Percentiles rank a stretch among this genome's conserved stretches.
Conservation (phyloP, 2,329 filamentous ascomycete species). For the Cyclaneusma minus region DNA sequence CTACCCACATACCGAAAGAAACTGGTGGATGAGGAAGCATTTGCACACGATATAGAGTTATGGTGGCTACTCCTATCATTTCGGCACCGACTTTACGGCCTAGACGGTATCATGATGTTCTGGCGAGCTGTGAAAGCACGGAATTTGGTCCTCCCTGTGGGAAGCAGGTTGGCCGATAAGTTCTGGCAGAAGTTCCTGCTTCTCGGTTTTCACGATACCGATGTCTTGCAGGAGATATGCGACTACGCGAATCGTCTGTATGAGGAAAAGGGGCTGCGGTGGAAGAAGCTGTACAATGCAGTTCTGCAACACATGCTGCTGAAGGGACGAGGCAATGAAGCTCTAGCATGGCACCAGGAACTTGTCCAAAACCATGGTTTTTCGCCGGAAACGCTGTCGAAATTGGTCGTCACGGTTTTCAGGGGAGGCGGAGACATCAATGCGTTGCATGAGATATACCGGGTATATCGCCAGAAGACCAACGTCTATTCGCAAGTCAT, state of each 20-base stretch:
- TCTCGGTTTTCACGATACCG: constrained; percentile 17
- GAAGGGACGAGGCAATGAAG: constrained; percentile 6
- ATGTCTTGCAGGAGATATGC: constrained; percentile 21
- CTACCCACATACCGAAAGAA: too few species aligned
- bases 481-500: constrained; percentile 28
- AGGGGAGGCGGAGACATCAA: constrained; percentile 13
- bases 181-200: constrained; percentile 30
- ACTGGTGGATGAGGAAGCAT: constrained; percentile 17
- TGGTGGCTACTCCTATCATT: constrained; percentile 26
- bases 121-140: constrained; percentile 24
- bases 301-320: constrained; percentile 25
- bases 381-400: constrained; percentile 21
- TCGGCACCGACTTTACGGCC: constrained; percentile 23
- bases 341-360: constrained; percentile 14
- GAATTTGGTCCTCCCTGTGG: constrained; percentile 22
- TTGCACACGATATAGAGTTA: constrained; percentile 16
- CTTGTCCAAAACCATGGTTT: constrained; percentile 12
- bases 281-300: constrained; percentile 24
- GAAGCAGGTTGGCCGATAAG: constrained; percentile 21
- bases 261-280: constrained; percentile 19
- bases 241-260: constrained; percentile 25
- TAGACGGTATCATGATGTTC: constrained; percentile 23
- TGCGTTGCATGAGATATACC: constrained; percentile 26
- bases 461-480: constrained; percentile 23
- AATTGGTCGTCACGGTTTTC: constrained; percentile 16